Evolutionary conservation across 345 rosid genomes (phyloP).

Genomic region (Heritiera littoralis): DNA sequence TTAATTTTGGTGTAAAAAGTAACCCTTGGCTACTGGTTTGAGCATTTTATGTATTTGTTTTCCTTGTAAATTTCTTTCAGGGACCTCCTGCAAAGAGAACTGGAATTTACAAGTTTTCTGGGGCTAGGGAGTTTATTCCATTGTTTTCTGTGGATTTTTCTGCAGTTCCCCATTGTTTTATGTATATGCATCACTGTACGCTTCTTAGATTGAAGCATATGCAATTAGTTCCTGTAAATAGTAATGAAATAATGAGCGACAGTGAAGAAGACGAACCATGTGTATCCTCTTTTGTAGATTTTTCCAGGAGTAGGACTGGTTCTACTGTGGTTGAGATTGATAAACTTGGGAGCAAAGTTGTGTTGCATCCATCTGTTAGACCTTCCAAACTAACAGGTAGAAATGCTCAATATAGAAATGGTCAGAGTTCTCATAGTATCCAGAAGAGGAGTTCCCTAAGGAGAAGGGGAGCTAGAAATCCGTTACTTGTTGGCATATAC

Average conservation of each 20-base stretch:
- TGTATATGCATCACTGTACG: slow-evolving; percentile 47
- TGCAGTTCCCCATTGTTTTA: slow-evolving; percentile 66
- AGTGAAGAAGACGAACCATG: slow-evolving; percentile 25
- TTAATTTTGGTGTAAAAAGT: too few relatives aligned
- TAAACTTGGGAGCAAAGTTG: slow-evolving; percentile 31
- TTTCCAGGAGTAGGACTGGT: slow-evolving; percentile 25
- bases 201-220: slow-evolving; percentile 32
- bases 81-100: slow-evolving; percentile 40
- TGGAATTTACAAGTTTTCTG: slow-evolving; percentile 71
- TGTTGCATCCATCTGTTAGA: slow-evolving; percentile 47
- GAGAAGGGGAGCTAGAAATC: slow-evolving; percentile 65
- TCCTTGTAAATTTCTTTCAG: slow-evolving; percentile 55
- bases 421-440: slow-evolving; percentile 55
- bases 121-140: slow-evolving; percentile 40
- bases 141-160: slow-evolving; percentile 67
- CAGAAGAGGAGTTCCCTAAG: slow-evolving; percentile 76
- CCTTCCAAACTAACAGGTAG: slow-evolving; percentile 51
- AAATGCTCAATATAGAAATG: slow-evolving; percentile 46
- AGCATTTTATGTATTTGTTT: background rate
- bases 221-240: slow-evolving; percentile 47
- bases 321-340: slow-evolving; percentile 22
- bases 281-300: slow-evolving; percentile 22
- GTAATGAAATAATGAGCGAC: slow-evolving; percentile 27
- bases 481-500: slow-evolving; percentile 39
- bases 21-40: background rate